Evolutionary conservation across 805 yeast genomes (phyloP).

Genomic region (Kockiozyma suomiensis): DNA sequence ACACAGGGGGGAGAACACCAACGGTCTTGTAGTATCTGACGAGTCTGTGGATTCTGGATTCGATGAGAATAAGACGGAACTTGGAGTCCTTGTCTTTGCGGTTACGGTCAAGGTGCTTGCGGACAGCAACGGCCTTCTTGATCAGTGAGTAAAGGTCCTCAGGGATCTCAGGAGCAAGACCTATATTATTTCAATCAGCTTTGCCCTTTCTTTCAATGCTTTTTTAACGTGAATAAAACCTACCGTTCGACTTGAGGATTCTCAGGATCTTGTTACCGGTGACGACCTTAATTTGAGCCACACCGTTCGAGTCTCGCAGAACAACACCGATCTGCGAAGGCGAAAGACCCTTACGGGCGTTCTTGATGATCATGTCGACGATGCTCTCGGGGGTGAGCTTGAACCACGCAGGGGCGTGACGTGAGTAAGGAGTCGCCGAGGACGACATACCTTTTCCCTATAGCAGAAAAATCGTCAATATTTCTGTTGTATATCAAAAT

Average conservation of each 20-base stretch:
- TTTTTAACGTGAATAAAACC: conserved; percentile 22
- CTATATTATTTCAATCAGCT: conserved; percentile 24
- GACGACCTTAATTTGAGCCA: conserved; percentile 93
- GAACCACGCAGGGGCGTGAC: conserved; percentile 99
- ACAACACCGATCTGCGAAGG: conserved; percentile 99
- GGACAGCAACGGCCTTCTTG: conserved; percentile 99
- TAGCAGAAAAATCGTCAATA: neutral
- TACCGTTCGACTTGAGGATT: conserved; percentile 98
- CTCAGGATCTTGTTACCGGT: conserved; percentile 96
- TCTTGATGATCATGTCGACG: conserved; percentile 97
- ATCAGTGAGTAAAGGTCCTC: conserved; percentile 99
- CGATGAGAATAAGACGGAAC: conserved; percentile 99
- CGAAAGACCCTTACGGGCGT: conserved; percentile 99
- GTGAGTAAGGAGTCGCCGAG: conserved; percentile 98
- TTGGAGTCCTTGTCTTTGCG: conserved; percentile 99
- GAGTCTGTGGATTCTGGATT: conserved; percentile 99
- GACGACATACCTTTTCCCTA: conserved; percentile 99
- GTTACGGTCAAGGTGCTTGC: conserved; percentile 99
- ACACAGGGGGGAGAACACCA: conserved; percentile 98
- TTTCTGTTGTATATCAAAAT: neutral
- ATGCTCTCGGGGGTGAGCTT: conserved; percentile 93
- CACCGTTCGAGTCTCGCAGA: conserved; percentile 99
- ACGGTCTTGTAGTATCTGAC: conserved; percentile 99
- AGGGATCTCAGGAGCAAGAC: conserved; percentile 99
- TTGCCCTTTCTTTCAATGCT: neutral